Conservation (phyloP, 257 asterid genomes). For the Petunia axillaris region DNA sequence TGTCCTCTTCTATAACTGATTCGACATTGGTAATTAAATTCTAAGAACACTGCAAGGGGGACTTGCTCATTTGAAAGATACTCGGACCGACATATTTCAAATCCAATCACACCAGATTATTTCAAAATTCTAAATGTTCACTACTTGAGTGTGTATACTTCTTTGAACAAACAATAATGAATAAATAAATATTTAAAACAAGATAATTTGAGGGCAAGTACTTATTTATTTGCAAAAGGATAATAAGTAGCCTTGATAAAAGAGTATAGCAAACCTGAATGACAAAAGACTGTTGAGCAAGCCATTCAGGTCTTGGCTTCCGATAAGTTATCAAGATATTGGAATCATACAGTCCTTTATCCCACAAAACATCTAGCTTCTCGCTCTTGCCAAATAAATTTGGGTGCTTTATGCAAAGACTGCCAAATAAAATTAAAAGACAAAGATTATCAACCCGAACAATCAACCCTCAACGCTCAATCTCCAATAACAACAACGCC, state of each 20-base stretch:
- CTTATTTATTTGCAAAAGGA: too few relatives aligned
- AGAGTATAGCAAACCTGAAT: conserved; percentile 66
- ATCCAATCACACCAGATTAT: conserved; percentile 5
- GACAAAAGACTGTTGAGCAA: conserved; percentile 76
- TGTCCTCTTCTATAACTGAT: background rate
- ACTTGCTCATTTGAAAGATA: background rate
- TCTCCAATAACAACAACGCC: too few relatives aligned
- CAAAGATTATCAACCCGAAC: conserved; percentile 20
- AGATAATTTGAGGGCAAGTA: background rate
- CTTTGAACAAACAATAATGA: background rate
- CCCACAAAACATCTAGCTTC: conserved; percentile 94
- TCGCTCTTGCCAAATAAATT: conserved; percentile 95
- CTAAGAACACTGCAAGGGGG: background rate
- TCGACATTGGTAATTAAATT: background rate
- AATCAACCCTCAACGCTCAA: background rate
- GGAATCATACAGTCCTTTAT: conserved; percentile 95
- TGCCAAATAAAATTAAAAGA: conserved; percentile 38
- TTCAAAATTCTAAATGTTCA: conserved; percentile 4
- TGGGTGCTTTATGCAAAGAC: conserved; percentile 94
- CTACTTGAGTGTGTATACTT: background rate
- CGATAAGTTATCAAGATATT: conserved; percentile 74
- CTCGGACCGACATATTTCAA: conserved; percentile 14
- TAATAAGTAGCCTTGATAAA: background rate
- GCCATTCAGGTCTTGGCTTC: conserved; percentile 93
- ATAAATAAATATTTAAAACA: background rate